These are phyloP conservation scores for Alternaria novae-zelandiae DNA, from an alignment of 2,329 filamentous ascomycete species.

Conservation along the genomic window DNA sequence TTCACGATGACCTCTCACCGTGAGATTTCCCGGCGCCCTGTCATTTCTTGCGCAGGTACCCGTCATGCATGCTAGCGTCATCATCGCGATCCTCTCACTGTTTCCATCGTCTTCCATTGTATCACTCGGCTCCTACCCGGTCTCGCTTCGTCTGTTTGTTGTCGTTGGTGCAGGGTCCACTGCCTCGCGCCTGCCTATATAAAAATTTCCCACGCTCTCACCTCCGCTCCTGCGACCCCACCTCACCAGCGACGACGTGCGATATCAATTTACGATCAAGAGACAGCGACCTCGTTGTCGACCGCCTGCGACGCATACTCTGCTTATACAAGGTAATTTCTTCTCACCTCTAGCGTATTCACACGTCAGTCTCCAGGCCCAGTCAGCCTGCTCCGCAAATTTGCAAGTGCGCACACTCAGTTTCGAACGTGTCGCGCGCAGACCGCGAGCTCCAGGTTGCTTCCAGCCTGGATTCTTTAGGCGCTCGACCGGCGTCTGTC, in stretches of 20 bases:
- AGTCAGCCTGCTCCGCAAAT: neutral
- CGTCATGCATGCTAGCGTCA: neutral
- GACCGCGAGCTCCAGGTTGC: neutral
- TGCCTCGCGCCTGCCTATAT: constrained; percentile 17
- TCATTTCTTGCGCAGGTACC: constrained; percentile 4
- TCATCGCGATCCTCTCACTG: neutral
- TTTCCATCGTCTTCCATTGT: neutral
- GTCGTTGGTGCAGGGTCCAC: constrained; percentile 13
- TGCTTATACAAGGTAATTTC: constrained; percentile 3
- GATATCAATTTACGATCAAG: neutral
- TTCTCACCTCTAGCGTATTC: neutral
- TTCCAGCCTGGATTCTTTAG: neutral
- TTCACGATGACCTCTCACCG: neutral
- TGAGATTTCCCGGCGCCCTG: neutral
- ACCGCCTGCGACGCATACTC: neutral
- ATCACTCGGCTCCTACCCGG: neutral
- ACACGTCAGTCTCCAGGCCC: neutral
- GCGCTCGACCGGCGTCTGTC: neutral
- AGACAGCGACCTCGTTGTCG: neutral
- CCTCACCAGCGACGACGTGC: constrained; percentile 2
- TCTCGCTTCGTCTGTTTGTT: constrained; percentile 6
- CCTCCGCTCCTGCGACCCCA: constrained; percentile 5
- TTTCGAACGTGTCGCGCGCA: neutral
- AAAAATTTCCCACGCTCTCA: constrained; percentile 5
- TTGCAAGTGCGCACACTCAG: neutral